A percentile compares a stretch with the other conserved stretches of the same genome.
These are phyloP conservation scores for Paracoccidioides lutzii DNA, from an alignment of 2,329 filamentous ascomycete species.

Conservation along the genomic window DNA sequence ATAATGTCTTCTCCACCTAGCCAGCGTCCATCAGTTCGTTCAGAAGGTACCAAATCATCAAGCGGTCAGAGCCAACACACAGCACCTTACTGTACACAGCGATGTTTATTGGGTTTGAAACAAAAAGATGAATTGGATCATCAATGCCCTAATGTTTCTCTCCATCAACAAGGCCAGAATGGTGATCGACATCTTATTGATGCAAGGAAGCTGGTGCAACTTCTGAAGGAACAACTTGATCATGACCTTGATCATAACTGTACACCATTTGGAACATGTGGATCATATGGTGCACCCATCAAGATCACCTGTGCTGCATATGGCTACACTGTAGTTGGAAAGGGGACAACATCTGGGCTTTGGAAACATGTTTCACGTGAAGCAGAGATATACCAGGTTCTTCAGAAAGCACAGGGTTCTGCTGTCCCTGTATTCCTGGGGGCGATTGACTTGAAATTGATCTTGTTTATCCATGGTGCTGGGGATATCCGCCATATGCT, in stretches of 20 bases:
- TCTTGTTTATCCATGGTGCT: constrained; percentile 19
- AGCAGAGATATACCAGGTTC: too few species aligned
- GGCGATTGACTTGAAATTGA: constrained; percentile 4
- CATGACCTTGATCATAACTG: constrained; percentile 18
- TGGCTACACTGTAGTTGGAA: too few species aligned
- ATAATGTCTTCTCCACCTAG: neutral
- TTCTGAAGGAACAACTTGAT: constrained; percentile 18
- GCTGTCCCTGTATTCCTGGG: too few species aligned
- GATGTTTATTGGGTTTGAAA: constrained; percentile 18
- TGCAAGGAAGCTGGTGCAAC: constrained; percentile 11
- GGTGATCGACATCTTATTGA: constrained; percentile 12
- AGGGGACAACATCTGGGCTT: too few species aligned
- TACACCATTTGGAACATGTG: constrained; percentile 17
- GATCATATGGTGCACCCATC: constrained; percentile 18
- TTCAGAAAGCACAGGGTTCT: too few species aligned
- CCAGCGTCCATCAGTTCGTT: constrained; percentile 6
- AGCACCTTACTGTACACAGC: constrained; percentile 18
- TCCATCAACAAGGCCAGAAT: constrained; percentile 10
- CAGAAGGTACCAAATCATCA: neutral
- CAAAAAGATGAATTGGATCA: constrained; percentile 12
- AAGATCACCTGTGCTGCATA: constrained; percentile 16
- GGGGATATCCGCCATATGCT: constrained; percentile 20
- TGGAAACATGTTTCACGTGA: too few species aligned
- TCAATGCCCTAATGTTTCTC: constrained; percentile 15
- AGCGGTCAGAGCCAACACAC: constrained; percentile 6